Conservation (phyloP, 176 grass and related monocot genomes). For the Musa troglodytarum region DNA sequence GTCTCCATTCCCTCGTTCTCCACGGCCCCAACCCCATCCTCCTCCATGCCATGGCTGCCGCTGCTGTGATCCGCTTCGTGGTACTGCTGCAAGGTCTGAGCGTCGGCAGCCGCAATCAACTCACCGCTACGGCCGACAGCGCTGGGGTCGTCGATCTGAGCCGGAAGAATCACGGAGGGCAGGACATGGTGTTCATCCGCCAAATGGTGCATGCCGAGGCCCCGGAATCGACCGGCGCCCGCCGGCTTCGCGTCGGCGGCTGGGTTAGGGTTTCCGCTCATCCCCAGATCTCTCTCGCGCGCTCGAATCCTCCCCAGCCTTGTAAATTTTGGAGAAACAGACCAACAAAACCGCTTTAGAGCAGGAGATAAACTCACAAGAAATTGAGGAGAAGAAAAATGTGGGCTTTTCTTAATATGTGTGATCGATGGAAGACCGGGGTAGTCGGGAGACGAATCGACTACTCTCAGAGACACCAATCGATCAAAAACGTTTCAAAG, state of each 20-base stretch:
- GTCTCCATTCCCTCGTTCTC: neutral
- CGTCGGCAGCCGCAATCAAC: slow-evolving; percentile 6
- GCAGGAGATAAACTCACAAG: neutral
- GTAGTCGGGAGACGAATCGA: neutral
- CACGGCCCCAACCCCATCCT: neutral
- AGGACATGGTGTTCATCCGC: neutral
- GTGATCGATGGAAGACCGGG: neutral
- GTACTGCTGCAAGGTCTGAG: slow-evolving; percentile 3
- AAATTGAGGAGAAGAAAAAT: neutral
- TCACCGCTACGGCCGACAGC: neutral
- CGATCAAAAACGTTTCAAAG: neutral
- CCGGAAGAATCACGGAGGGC: neutral
- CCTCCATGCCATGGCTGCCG: neutral
- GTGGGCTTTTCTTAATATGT: neutral
- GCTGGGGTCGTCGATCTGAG: neutral
- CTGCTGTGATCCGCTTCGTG: neutral
- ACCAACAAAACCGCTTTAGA: neutral
- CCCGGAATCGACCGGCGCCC: neutral
- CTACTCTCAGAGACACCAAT: neutral
- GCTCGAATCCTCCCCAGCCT: neutral
- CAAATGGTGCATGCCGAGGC: neutral
- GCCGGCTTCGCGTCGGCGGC: neutral
- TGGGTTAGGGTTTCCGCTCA: neutral
- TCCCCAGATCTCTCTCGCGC: neutral
- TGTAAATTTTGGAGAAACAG: neutral